phyloP scores from a whole-genome alignment of 2,329 filamentous ascomycete genomes.

The Pyricularia sp. region DNA sequence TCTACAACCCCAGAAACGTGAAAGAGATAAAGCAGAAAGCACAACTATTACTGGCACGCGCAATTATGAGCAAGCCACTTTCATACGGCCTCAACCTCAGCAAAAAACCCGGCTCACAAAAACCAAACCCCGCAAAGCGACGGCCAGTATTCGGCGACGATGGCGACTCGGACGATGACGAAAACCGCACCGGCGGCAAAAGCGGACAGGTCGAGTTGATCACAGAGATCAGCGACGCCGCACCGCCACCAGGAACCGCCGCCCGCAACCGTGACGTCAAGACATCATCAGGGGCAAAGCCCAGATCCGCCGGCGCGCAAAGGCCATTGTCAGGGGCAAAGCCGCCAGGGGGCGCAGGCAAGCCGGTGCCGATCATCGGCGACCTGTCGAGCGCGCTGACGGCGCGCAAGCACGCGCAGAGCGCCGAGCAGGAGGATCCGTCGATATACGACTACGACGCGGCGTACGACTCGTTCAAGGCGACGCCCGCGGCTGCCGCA shows the following conservation, averaged over 20 bases:
- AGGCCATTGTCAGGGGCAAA: conserved; percentile 19
- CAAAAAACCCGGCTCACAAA: conserved; percentile 44
- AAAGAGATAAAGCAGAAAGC: not conserved
- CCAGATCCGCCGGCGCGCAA: conserved; percentile 7
- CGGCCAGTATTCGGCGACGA: conserved; percentile 48
- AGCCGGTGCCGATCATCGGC: conserved; percentile 37
- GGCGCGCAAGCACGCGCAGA: conserved; percentile 53
- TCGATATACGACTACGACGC: conserved; percentile 80
- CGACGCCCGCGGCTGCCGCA: conserved; percentile 36
- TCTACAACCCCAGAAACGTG: not conserved
- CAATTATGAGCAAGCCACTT: conserved; percentile 6
- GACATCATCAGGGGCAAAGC: not conserved
- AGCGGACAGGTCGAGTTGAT: conserved; percentile 43
- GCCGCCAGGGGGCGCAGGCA: conserved; percentile 19
- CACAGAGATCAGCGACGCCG: conserved; percentile 46
- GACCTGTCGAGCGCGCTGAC: conserved; percentile 59
- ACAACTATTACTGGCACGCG: no score
- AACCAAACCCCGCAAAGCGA: conserved; percentile 39
- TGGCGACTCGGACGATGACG: conserved; percentile 41
- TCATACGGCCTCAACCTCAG: conserved; percentile 16
- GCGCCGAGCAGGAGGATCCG: conserved; percentile 58
- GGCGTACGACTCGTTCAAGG: conserved; percentile 69
- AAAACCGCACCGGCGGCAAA: conserved; percentile 18
- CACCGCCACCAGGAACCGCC: conserved; percentile 14
- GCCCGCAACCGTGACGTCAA: conserved; percentile 1